Percentiles rank a stretch among this genome's conserved stretches.
Evolutionary conservation across 768 basidiomycete genomes (phyloP).

Genomic region (Pulveroboletus sp.): DNA sequence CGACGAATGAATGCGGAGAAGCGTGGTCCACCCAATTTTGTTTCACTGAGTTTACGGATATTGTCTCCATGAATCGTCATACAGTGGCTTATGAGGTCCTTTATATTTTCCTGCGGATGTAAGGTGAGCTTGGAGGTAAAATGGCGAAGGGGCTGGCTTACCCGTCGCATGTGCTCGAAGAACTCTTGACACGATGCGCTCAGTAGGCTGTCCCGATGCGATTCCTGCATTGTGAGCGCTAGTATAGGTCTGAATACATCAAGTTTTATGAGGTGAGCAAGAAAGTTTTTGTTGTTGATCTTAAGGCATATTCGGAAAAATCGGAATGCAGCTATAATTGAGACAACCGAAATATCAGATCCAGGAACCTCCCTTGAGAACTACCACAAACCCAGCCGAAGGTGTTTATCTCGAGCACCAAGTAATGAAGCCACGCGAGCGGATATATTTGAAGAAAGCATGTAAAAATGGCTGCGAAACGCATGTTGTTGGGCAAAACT

Average conservation of each 20-base stretch:
- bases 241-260: slow-evolving; percentile 83
- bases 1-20: slow-evolving; percentile 73
- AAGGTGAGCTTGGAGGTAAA: slow-evolving; percentile 4
- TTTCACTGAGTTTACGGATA: slow-evolving; percentile 61
- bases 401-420: slow-evolving; percentile 83
- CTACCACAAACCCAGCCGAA: slow-evolving; percentile 74
- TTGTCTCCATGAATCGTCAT: slow-evolving; percentile 73
- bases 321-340: slow-evolving; percentile 75
- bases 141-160: slow-evolving; percentile 34
- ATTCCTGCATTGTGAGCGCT: slow-evolving; percentile 80
- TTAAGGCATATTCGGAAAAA: slow-evolving; percentile 86
- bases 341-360: slow-evolving; percentile 10
- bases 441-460: slow-evolving; percentile 79
- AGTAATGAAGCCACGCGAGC: slow-evolving; percentile 74
- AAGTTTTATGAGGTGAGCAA: slow-evolving; percentile 75
- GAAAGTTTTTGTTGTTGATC: slow-evolving; percentile 75
- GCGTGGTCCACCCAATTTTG: slow-evolving; percentile 58
- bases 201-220: slow-evolving; percentile 85
- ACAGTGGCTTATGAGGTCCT: slow-evolving; percentile 78
- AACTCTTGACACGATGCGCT: slow-evolving; percentile 95
- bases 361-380: neutral
- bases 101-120: slow-evolving; percentile 73
- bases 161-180: slow-evolving; percentile 88
- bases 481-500: slow-evolving; percentile 87
- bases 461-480: slow-evolving; percentile 88